Percentiles rank a stretch among this genome's conserved stretches.
Conservation (phyloP, 306 rosid genomes). For the Fragaria vesca region DNA sequence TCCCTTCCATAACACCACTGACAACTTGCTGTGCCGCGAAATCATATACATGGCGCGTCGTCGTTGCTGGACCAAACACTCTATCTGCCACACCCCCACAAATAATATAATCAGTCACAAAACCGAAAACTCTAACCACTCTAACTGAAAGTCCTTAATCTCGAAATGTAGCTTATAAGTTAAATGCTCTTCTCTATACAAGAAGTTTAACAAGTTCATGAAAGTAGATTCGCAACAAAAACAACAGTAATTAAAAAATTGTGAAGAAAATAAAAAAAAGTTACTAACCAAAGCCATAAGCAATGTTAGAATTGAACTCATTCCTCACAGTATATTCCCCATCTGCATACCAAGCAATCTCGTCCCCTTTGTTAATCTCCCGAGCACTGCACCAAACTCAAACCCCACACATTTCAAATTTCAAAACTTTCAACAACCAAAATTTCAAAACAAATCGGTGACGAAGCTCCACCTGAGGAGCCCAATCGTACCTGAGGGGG, state of each 20-base stretch:
- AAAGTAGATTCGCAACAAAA: not conserved
- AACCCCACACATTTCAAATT: not conserved
- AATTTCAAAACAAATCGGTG: not conserved
- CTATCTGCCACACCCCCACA: constrained; percentile 31
- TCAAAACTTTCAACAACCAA: not conserved
- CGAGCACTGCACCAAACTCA: constrained; percentile 47
- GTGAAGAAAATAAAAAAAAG: not conserved
- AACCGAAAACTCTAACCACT: not conserved
- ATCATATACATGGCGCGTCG: constrained; percentile 52
- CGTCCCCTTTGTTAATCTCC: constrained; percentile 81
- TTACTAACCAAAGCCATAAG: constrained; percentile 75
- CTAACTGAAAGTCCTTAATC: not conserved
- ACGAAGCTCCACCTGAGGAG: not conserved
- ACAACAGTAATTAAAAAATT: not conserved
- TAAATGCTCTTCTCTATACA: not conserved
- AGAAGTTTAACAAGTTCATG: not conserved
- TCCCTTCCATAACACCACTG: constrained; percentile 48
- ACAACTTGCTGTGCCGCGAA: constrained; percentile 47
- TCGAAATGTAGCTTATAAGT: not conserved
- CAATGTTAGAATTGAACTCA: constrained; percentile 60
- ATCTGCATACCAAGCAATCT: constrained; percentile 87
- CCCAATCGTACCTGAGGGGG: constrained; percentile 64
- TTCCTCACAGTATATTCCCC: constrained; percentile 69
- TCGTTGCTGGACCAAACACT: constrained; percentile 58
- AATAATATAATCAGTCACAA: not conserved